A percentile compares a stretch with the other conserved stretches of the same genome.
Conservation (phyloP, 2,329 filamentous ascomycete species). For the Parascedosporium putredinis region DNA sequence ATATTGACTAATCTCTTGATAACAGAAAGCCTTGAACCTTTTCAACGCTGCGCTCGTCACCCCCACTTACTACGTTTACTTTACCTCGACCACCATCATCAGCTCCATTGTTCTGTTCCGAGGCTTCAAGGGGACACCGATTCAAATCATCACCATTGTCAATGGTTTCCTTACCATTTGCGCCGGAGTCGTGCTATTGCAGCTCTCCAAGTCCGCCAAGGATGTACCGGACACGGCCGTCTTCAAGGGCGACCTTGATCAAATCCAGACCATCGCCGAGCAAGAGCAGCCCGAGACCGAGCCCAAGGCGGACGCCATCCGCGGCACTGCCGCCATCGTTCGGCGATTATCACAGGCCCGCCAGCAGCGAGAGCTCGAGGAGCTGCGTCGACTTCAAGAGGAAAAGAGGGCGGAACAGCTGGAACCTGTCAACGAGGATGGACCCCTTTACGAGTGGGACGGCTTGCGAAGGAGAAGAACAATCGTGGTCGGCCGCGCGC, state of each 20-base stretch:
- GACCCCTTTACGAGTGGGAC: slow-evolving; percentile 73
- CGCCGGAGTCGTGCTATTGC: slow-evolving; percentile 79
- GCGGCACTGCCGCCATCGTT: slow-evolving; percentile 79
- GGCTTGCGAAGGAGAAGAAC: slow-evolving; percentile 67
- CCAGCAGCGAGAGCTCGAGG: slow-evolving; percentile 68
- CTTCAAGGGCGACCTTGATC: slow-evolving; percentile 85
- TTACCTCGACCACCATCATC: slow-evolving; percentile 90
- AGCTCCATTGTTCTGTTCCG: slow-evolving; percentile 87
- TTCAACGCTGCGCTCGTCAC: slow-evolving; percentile 97
- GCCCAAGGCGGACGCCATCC: slow-evolving; percentile 91
- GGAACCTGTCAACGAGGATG: slow-evolving; percentile 67
- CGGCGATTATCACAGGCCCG: slow-evolving; percentile 68
- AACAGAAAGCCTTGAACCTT: slow-evolving; percentile 91
- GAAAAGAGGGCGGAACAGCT: slow-evolving; percentile 64
- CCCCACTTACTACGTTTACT: slow-evolving; percentile 97
- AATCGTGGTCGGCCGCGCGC: slow-evolving; percentile 20
- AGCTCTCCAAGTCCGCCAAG: slow-evolving; percentile 96
- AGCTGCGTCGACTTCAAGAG: slow-evolving; percentile 66
- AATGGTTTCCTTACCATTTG: slow-evolving; percentile 93
- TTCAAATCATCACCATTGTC: slow-evolving; percentile 77
- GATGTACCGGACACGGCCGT: slow-evolving; percentile 90
- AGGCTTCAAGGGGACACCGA: slow-evolving; percentile 79
- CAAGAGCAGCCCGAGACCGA: slow-evolving; percentile 95
- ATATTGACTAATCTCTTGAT: not conserved
- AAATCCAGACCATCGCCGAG: slow-evolving; percentile 89